Evolutionary conservation across 2,329 filamentous ascomycete genomes (phyloP), one percentile per base, ranked within the genome.

Genomic region (Thermoascus crustaceus): DNA sequence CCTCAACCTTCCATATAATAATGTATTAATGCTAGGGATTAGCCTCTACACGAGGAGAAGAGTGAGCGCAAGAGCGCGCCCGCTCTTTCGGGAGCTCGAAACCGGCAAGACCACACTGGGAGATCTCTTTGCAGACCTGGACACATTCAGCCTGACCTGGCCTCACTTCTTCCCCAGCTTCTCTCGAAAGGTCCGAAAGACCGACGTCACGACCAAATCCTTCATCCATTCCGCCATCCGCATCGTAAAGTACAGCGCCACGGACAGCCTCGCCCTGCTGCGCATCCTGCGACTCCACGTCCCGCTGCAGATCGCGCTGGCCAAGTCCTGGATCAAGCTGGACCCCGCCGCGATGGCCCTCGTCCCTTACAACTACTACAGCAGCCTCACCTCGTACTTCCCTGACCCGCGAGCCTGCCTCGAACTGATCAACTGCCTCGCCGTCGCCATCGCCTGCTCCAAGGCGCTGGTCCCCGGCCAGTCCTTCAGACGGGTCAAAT

Each of bases 401-500:
- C 58, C 59, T 3, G 54, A 53, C 40, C 57, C 59, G 3, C 46
- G 57, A 25, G 53, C 49, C 18, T 61, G 63, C 9, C 52, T 67
- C 11, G 53, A 66, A 18, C 51, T 70, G 32, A 54, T 72, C 20
- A 61, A 71, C 39, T 43, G 60, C 10, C 50, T 72, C 10, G 71
- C 70, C 1, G 48, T 63, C 9, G 55, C 61, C 3, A 59, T 69
- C 34, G 62, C 69, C 2, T 54, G 50, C 32, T 59, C 58, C 2
- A 39, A 50, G 16, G 45, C 58, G 9, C 24, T 68, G 19, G 50
- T 42, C 6, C 55, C 66, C 0, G 59, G 60, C n/a, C 52, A 55
- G 7, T 60, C 69, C 0, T 69, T 65, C 39, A 53, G 61, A n/a
- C 46, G 66, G 18, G 63, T 73, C 5, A 60, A 64, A 44, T 64